Evolutionary conservation across 371 early-diverging fungal genomes (phyloP).

Genomic region (Mortierella sp.): DNA sequence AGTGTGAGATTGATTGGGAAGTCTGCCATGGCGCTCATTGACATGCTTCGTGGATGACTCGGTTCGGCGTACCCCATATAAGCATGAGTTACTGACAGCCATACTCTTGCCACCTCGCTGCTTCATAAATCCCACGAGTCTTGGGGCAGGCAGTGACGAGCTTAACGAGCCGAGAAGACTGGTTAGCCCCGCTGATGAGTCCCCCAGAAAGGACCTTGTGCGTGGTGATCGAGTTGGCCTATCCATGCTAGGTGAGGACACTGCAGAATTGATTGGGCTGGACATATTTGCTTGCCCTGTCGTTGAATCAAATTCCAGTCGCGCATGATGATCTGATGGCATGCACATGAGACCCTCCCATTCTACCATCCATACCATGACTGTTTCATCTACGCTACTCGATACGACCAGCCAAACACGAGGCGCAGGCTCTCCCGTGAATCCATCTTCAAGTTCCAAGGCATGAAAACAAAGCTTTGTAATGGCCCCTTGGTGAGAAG

Average conservation of each 20-base stretch:
- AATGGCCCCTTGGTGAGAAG: conserved; percentile 42
- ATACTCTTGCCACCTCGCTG: conserved; percentile 52
- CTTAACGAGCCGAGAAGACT: conserved; percentile 18
- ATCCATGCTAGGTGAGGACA: neutral
- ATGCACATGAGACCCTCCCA: conserved; percentile 50
- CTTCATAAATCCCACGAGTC: conserved; percentile 52
- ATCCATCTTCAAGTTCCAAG: conserved; percentile 45
- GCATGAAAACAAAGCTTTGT: conserved; percentile 49
- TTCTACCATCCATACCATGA: conserved; percentile 55
- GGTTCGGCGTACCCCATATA: conserved; percentile 47
- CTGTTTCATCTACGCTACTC: conserved; percentile 48
- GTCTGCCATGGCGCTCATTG: neutral
- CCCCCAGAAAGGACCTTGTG: neutral
- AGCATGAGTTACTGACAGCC: conserved; percentile 34
- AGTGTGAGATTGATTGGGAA: conserved; percentile 24
- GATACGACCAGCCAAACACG: conserved; percentile 52
- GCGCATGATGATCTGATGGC: neutral
- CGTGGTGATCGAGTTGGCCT: neutral
- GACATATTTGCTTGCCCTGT: neutral
- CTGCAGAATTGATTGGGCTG: neutral
- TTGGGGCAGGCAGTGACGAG: conserved; percentile 46
- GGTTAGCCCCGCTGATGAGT: neutral
- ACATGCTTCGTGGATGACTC: conserved; percentile 15
- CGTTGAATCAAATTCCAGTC: neutral
- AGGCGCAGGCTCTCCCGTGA: conserved; percentile 48